Percentiles rank a stretch among this genome's conserved stretches.
These are phyloP conservation scores for Triticum urartu DNA, from an alignment of 176 grass and related monocot genomes.

Conservation along the genomic window DNA sequence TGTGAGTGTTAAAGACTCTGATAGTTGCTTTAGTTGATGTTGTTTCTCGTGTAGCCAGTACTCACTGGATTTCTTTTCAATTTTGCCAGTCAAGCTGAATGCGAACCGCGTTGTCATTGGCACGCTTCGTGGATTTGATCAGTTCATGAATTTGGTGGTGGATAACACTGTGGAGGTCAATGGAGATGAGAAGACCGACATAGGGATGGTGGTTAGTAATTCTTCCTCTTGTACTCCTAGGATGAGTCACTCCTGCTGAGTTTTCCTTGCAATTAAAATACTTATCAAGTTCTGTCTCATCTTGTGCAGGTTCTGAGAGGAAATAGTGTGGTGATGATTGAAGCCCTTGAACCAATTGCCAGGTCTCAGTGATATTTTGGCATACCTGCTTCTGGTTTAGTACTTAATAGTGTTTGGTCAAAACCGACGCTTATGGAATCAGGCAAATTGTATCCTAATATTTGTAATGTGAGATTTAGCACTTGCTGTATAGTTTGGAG, in stretches of 20 bases:
- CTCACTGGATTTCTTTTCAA: background rate
- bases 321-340: constrained; percentile 97
- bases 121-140: constrained; percentile 87
- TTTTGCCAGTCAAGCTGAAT: constrained; percentile 83
- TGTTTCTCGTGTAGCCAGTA: background rate
- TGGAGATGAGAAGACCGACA: constrained; percentile 86
- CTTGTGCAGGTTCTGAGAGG: constrained; percentile 75
- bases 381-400: background rate
- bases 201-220: constrained; percentile 86
- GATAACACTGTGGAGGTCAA: constrained; percentile 92
- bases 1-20: background rate
- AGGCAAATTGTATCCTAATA: background rate
- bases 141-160: constrained; percentile 95
- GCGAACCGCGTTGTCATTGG: constrained; percentile 83
- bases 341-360: constrained; percentile 77
- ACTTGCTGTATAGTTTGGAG: background rate
- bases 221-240: background rate
- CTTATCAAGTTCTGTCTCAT: background rate
- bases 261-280: background rate
- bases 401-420: background rate
- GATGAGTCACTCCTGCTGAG: background rate
- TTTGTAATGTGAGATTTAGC: background rate
- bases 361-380: constrained; percentile 41
- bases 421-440: background rate
- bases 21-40: background rate